These are phyloP conservation scores for Chytriomyces confervae DNA, from an alignment of 192 early-diverging fungal genomes.

Conservation along the genomic window DNA sequence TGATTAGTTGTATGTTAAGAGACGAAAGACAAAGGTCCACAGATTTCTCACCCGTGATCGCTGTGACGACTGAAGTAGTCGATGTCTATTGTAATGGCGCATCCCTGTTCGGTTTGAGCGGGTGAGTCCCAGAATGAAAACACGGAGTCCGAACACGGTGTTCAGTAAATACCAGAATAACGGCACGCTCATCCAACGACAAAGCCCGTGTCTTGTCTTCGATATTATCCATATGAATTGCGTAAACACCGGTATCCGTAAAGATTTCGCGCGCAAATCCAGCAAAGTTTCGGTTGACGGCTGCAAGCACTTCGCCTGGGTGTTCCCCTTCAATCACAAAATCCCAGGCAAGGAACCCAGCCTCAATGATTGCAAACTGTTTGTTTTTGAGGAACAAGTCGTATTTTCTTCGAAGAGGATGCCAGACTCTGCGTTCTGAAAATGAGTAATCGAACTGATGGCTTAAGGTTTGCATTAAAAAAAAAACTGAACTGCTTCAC, in stretches of 20 bases:
- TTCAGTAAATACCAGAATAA: conserved; percentile 56
- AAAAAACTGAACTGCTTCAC: conserved; percentile 65
- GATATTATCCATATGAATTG: conserved; percentile 73
- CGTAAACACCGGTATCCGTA: conserved; percentile 85
- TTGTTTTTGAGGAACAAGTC: conserved; percentile 76
- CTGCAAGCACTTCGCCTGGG: conserved; percentile 53
- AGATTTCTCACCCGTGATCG: conserved; percentile 18
- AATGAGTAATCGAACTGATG: neutral
- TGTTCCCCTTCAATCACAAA: conserved; percentile 71
- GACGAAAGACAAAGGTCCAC: neutral
- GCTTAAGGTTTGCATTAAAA: neutral
- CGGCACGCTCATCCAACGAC: conserved; percentile 77
- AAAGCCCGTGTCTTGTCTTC: conserved; percentile 41
- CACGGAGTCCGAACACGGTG: no score
- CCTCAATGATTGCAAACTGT: conserved; percentile 51
- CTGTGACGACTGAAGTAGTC: conserved; percentile 87
- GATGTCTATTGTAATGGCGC: conserved; percentile 85
- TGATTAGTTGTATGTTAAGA: neutral
- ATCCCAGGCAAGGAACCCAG: conserved; percentile 77
- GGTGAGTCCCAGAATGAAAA: no score
- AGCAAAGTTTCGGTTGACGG: conserved; percentile 75
- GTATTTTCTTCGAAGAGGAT: conserved; percentile 79
- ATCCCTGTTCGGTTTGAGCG: conserved; percentile 42
- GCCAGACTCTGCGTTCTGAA: conserved; percentile 64
- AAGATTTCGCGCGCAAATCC: conserved; percentile 80